Evolutionary conservation across 768 basidiomycete species (phyloP), one percentile per base, ranked within the genome.

Genomic region (Clitopilus hobsonii): DNA sequence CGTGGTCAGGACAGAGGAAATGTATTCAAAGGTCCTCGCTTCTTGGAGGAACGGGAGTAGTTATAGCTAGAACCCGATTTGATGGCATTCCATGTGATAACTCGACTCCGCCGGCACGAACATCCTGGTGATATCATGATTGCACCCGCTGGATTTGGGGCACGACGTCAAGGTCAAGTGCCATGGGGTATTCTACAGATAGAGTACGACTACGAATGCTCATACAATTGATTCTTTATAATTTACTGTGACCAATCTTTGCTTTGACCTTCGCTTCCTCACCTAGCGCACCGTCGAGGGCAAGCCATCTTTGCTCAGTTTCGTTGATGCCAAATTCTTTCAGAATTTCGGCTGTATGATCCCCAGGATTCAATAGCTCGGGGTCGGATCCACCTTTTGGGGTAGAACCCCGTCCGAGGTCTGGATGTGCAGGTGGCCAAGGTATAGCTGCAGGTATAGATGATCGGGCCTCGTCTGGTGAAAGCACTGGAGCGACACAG

Each of bases 401-500:
- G 22, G 69, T 69, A 47, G 71, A 61, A 24, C 64, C 65, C 24
- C 45, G 55, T 14, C 13, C 13, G 32, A 85, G 63, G 25, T 64
- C 66, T 16, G 84, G 84, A 61, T 86, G 85, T 38, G 78, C 76
- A n/a, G 66, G 61, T 5, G 87, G 85, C 18, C 80, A 58, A 24
- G 61, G 36, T 16, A 69, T 71, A 6, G 65, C 68, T 2, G 72
- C 61, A 13, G 72, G 60, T 54, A 76, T 69, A 23, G 78, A 65
- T 27, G 65, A 68, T 1, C 74, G 77, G 4, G 86, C 88, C 74
- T 91, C 89, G 23, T 69, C 62, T 0, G 85, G 78, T 4, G 81
- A 75, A 24, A 91, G 73, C 26, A 91, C 85, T 0, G 89, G 89
- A 13, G 88, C 69, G 8, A 78, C 78, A 63, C 89, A 91, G 6